Evolutionary conservation across 2,329 filamentous ascomycete genomes (phyloP).

Genomic region (Kalaharituber pfeilii): DNA sequence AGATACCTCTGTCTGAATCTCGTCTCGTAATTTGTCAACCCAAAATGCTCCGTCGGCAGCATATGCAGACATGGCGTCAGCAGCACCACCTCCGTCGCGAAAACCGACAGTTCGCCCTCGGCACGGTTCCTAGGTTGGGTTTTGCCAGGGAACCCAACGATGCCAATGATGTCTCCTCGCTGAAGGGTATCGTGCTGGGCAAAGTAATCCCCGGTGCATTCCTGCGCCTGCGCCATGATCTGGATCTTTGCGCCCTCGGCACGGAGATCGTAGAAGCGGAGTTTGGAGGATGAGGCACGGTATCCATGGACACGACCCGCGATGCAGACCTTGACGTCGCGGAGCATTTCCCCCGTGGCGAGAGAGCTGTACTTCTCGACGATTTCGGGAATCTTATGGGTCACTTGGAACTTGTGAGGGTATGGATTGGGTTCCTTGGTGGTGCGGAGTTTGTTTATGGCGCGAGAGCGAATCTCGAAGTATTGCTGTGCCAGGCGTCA

Average conservation of each 20-base stretch:
- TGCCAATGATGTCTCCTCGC: conserved; percentile 81
- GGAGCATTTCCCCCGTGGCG: conserved; percentile 70
- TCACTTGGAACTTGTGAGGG: conserved; percentile 83
- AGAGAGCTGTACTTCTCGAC: conserved; percentile 55
- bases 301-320: conserved; percentile 82
- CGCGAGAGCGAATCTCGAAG: conserved; percentile 84
- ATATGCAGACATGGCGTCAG: conserved; percentile 83
- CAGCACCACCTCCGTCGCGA: conserved; percentile 69
- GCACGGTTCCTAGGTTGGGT: conserved; percentile 74
- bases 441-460: conserved; percentile 57
- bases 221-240: conserved; percentile 78
- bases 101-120: conserved; percentile 85
- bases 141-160: conserved; percentile 65
- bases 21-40: conserved; percentile 89
- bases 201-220: conserved; percentile 58
- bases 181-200: conserved; percentile 79
- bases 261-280: conserved; percentile 80
- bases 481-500: conserved; percentile 46
- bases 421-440: conserved; percentile 66
- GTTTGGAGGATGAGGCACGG: conserved; percentile 63
- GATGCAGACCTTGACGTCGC: conserved; percentile 57
- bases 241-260: conserved; percentile 64
- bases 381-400: conserved; percentile 67
- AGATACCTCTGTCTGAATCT: conserved; percentile 86
- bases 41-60: conserved; percentile 77